Evolutionary conservation across 306 rosid species (phyloP).

Genomic region (Vigna mungo): DNA sequence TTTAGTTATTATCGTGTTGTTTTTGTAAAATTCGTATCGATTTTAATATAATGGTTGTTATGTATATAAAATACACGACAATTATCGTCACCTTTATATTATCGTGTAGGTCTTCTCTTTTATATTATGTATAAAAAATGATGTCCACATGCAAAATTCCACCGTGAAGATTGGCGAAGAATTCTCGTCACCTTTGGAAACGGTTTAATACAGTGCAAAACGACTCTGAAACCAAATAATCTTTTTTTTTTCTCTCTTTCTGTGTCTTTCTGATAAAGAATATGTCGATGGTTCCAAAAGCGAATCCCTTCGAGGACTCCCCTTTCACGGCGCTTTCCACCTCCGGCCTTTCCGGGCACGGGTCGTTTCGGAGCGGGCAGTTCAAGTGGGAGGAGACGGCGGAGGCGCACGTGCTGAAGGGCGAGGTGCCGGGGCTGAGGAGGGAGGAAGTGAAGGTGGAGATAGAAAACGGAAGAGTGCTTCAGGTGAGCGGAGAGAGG

Average conservation of each 20-base stretch:
- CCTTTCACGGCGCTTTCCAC: not conserved
- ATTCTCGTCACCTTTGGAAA: constrained; percentile 40
- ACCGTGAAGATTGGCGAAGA: constrained; percentile 12
- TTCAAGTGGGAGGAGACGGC: constrained; percentile 44
- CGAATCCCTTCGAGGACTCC: constrained; percentile 25
- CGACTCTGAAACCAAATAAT: not conserved
- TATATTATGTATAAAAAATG: too few relatives aligned
- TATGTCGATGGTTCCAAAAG: constrained; percentile 46
- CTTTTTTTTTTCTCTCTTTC: too few relatives aligned
- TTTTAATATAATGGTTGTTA: too few relatives aligned
- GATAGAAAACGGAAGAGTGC: constrained; percentile 42
- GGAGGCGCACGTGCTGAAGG: constrained; percentile 45
- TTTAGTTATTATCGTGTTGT: too few relatives aligned
- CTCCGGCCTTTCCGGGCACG: constrained; percentile 2
- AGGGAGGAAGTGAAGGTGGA: constrained; percentile 47
- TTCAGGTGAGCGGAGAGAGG: constrained; percentile 33
- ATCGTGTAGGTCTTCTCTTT: too few relatives aligned
- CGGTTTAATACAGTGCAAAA: not conserved
- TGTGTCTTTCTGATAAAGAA: not conserved
- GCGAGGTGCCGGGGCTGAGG: constrained; percentile 29
- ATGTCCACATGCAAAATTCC: too few relatives aligned
- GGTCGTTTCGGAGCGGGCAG: not conserved
- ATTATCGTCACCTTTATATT: too few relatives aligned
- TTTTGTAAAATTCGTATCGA: too few relatives aligned
- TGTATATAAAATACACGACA: too few relatives aligned